A percentile compares a stretch with the other conserved stretches of the same genome.
Conservation (phyloP, 768 basidiomycete genomes). For the Leucocoprinus sp. region DNA sequence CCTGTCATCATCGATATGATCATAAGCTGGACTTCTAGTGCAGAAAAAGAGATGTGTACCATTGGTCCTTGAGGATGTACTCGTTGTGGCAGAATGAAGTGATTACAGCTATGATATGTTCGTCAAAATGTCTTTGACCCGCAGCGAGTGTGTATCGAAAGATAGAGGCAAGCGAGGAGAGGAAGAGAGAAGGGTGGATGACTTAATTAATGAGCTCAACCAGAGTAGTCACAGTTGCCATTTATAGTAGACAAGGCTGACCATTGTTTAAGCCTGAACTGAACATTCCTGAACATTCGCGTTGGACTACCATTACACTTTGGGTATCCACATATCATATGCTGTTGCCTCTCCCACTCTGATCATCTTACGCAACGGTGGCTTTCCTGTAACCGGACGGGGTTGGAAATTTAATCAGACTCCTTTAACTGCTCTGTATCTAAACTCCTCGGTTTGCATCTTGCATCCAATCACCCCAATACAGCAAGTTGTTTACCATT, state of each 20-base stretch:
- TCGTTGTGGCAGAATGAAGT: conserved; percentile 14
- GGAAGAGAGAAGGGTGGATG: conserved; percentile 1
- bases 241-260: neutral
- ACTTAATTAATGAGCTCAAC: conserved; percentile 11
- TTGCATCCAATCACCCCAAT: neutral
- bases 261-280: neutral
- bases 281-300: too few relatives aligned
- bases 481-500: neutral
- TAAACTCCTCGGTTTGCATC: neutral
- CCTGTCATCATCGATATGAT: conserved; percentile 33
- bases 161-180: neutral
- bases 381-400: neutral
- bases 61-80: conserved; percentile 16
- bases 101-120: too few relatives aligned
- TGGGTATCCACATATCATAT: too few relatives aligned
- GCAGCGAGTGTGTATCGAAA: too few relatives aligned
- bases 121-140: too few relatives aligned
- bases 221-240: conserved; percentile 4
- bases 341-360: too few relatives aligned
- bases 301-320: too few relatives aligned
- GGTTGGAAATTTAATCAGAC: neutral
- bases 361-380: neutral
- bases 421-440: neutral
- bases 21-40: conserved; percentile 16
- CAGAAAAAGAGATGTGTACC: conserved; percentile 15